Base-by-base conservation (phyloP, 1,139 yeast genomes). In the Petasospora rhodanensis region DNA sequence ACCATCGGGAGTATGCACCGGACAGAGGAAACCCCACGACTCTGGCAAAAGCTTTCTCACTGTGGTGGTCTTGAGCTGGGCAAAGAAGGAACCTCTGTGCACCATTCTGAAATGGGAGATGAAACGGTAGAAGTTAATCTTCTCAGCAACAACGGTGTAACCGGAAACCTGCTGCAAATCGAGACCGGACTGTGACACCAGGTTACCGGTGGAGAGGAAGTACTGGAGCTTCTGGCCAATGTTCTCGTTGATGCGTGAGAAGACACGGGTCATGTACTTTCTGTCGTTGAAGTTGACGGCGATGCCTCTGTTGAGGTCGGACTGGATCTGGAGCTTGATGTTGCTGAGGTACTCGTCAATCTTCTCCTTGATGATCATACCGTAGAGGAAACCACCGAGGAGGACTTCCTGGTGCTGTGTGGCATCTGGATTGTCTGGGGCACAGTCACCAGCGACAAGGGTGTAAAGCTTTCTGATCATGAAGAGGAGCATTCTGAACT, bases 1-100 rank as follows among this genome's bases (percentile, higher is more conserved):
- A 53, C 99, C 99, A 82, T 91, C 99, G 3, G 99, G 99, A 12
- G 99, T 91, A 63, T 91, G 98, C 13, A 93, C 98, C 14, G 99
- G 98, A 66, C 99, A 93, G 51, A 93, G 65, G 71, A 91, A 93
- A 6, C 97, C 97, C 99, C 99, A 91, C 1, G 96, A 84, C 62
- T 91, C 99, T 0, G 99, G 99, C 40, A 91, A 71, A 54, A 91
- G 70, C 60, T 91, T 91, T 68, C 99, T 79, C 33, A 91, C 99
- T 1, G 98, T 83, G 18, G 98, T 93, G 24, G 98, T 91, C 59
- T 93, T 91, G 63, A 91, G 74, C 62, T 91, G 96, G 27, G 99
- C 97, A 60, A 91, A 91, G 79, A 91, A 91, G 46, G 97, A 86
- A 62, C 99, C 99, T 76, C 99, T 82, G 64, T 91, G 99, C 32